Evolutionary conservation across 2,329 filamentous ascomycete genomes (phyloP).

Genomic region (Calonectria crousiana): DNA sequence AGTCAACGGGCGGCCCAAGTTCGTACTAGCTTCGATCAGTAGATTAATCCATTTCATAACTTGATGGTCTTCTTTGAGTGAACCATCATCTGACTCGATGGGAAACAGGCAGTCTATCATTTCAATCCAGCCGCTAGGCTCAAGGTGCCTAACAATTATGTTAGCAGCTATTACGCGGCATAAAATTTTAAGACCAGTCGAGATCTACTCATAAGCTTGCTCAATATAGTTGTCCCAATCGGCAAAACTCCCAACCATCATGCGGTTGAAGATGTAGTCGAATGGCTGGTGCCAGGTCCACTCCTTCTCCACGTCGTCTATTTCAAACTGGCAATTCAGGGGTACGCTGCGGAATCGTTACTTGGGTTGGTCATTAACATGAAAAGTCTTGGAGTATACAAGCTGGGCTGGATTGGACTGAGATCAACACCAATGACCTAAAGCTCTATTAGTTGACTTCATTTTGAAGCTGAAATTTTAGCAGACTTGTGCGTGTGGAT

Average conservation of each 20-base stretch:
- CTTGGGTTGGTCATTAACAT: background rate
- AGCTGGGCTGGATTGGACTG: slow-evolving; percentile 26
- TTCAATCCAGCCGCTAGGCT: slow-evolving; percentile 35
- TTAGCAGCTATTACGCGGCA: no score
- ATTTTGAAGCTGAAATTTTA: fast-evolving
- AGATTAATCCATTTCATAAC: slow-evolving; percentile 30
- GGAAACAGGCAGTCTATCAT: slow-evolving; percentile 32
- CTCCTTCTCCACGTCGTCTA: slow-evolving; percentile 26
- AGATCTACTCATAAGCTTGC: slow-evolving; percentile 21
- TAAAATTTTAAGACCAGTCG: no score
- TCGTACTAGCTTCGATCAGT: slow-evolving; percentile 17
- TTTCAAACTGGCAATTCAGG: slow-evolving; percentile 25
- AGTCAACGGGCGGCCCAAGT: slow-evolving; percentile 13
- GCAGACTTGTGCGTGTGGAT: slow-evolving; percentile 28
- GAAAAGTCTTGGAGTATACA: background rate
- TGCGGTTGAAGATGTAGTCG: slow-evolving; percentile 31
- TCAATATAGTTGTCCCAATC: slow-evolving; percentile 25
- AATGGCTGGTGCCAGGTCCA: slow-evolving; percentile 30
- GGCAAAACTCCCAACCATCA: slow-evolving; percentile 33
- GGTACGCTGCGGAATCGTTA: background rate
- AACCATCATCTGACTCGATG: slow-evolving; percentile 32
- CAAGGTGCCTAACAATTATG: background rate
- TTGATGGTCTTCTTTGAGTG: slow-evolving; percentile 11
- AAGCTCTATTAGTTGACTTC: background rate
- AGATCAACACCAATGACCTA: slow-evolving; percentile 29